These are phyloP conservation scores for Fraxinus platypoda DNA, from an alignment of 305 asterid species.

Conservation along the genomic window DNA sequence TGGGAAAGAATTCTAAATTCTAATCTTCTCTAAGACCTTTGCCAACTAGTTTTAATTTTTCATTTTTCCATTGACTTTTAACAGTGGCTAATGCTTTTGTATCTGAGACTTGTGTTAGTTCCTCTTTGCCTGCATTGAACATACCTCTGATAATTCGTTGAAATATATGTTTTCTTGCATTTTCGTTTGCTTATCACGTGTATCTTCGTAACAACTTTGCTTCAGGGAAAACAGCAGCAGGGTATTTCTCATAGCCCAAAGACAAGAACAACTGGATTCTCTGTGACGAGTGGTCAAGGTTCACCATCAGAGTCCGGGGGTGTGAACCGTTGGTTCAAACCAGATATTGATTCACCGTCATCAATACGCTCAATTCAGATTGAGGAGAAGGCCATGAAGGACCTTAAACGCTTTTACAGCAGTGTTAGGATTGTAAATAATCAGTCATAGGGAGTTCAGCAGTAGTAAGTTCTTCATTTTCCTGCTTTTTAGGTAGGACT, in stretches of 20 bases:
- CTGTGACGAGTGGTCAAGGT: slow-evolving; percentile 61
- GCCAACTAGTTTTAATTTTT: neutral
- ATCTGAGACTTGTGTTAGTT: neutral
- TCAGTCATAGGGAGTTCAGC: slow-evolving; percentile 43
- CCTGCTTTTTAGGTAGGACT: slow-evolving; percentile 18
- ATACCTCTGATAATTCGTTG: neutral
- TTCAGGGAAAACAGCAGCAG: slow-evolving; percentile 60
- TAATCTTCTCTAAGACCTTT: neutral
- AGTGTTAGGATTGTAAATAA: slow-evolving; percentile 78
- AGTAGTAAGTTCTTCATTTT: slow-evolving; percentile 4
- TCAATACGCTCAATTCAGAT: slow-evolving; percentile 85
- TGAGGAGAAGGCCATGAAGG: slow-evolving; percentile 91
- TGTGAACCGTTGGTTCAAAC: slow-evolving; percentile 86
- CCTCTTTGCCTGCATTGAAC: neutral
- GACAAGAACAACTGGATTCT: slow-evolving; percentile 67
- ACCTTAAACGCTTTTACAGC: slow-evolving; percentile 86
- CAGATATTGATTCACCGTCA: slow-evolving; percentile 67
- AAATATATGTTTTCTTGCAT: neutral
- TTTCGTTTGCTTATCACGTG: neutral
- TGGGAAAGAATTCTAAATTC: neutral
- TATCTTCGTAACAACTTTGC: neutral
- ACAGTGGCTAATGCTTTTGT: neutral
- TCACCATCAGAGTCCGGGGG: slow-evolving; percentile 67
- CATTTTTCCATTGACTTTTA: neutral
- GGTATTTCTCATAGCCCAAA: slow-evolving; percentile 67